phyloP scores from a whole-genome alignment of 345 rosid genomes.

The Laguncularia racemosa region DNA sequence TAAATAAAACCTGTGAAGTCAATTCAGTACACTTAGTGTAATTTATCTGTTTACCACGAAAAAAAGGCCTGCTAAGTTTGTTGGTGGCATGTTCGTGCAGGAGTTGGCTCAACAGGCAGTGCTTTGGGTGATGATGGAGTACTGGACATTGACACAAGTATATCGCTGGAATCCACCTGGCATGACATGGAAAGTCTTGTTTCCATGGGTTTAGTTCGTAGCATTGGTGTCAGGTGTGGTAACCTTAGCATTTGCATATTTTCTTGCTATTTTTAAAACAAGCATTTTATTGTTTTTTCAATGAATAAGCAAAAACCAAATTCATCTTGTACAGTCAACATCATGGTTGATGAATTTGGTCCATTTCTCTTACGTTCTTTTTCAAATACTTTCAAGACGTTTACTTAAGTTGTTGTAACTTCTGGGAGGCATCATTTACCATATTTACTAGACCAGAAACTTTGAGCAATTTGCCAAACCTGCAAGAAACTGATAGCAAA shows the following conservation, averaged over 20 bases:
- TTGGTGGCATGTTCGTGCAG: slow-evolving; percentile 20
- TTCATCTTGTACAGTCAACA: no score
- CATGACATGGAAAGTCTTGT: slow-evolving; percentile 86
- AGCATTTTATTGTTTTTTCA: background rate
- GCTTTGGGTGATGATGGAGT: slow-evolving; percentile 70
- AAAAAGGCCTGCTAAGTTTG: background rate
- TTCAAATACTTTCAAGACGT: no score
- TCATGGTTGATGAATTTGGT: no score
- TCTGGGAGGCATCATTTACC: no score
- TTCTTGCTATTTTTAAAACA: background rate
- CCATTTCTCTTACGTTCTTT: no score
- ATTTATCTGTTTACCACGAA: no score
- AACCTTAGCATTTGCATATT: background rate
- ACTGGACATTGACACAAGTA: slow-evolving; percentile 72
- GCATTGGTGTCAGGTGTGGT: slow-evolving; percentile 77
- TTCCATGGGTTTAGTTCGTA: slow-evolving; percentile 75
- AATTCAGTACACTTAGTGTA: no score
- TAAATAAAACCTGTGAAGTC: no score
- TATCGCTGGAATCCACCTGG: slow-evolving; percentile 83
- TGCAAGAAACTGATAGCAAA: no score
- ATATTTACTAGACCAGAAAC: no score
- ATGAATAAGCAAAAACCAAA: background rate
- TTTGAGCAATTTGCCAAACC: no score
- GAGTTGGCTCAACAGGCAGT: slow-evolving; percentile 68
- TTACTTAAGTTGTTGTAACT: no score